Percentiles rank a stretch among this genome's conserved stretches.
Evolutionary conservation across 306 rosid species (phyloP).

Genomic region (Malus orientalis): DNA sequence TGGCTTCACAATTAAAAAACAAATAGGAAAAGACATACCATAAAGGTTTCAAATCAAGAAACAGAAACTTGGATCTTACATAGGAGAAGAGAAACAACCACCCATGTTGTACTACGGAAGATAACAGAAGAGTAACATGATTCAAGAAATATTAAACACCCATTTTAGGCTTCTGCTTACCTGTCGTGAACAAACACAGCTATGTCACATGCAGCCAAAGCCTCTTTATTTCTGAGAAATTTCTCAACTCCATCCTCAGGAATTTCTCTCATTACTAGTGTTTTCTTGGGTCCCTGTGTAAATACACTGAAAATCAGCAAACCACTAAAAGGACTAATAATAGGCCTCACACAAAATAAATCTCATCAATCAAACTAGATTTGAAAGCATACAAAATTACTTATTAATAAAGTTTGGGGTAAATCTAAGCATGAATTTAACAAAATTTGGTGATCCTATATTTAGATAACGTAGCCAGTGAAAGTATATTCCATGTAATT

Average conservation of each 20-base stretch:
- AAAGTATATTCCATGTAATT: neutral
- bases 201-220: slow-evolving; percentile 87
- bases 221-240: slow-evolving; percentile 65
- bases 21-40: neutral
- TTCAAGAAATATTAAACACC: neutral
- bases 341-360: neutral
- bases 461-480: neutral
- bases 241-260: slow-evolving; percentile 70
- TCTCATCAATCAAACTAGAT: neutral
- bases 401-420: neutral
- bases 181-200: slow-evolving; percentile 92
- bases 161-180: slow-evolving; percentile 26
- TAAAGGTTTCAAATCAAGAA: neutral
- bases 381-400: neutral
- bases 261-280: slow-evolving; percentile 74
- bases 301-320: neutral
- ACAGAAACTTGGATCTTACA: neutral
- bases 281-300: slow-evolving; percentile 63
- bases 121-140: neutral
- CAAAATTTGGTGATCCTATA: neutral
- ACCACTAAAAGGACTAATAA: neutral
- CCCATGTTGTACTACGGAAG: neutral
- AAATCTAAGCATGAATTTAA: neutral
- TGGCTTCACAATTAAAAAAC: neutral
- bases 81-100: neutral